Percentiles rank a stretch among this genome's conserved stretches.
These are phyloP conservation scores for Hygrophoropsis aurantiaca DNA, from an alignment of 768 basidiomycete species.

Conservation along the genomic window DNA sequence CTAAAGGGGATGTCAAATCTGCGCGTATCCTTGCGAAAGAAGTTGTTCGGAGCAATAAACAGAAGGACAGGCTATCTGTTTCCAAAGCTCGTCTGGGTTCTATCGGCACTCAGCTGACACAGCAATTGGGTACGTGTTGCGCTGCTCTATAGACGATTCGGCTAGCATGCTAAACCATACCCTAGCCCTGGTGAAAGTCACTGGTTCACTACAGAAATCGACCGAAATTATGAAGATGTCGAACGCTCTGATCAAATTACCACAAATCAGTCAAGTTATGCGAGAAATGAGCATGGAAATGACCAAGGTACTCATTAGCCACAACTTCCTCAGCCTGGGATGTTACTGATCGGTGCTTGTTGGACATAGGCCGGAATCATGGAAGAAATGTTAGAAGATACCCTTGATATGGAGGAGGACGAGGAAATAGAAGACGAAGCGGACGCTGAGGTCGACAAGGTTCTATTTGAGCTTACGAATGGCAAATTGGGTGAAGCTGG, in stretches of 20 bases:
- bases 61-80: slow-evolving; percentile 88
- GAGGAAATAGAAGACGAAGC: slow-evolving; percentile 96
- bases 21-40: slow-evolving; percentile 91
- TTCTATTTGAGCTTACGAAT: slow-evolving; percentile 91
- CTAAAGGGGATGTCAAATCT: slow-evolving; percentile 89
- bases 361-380: slow-evolving; percentile 85
- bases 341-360: slow-evolving; percentile 5
- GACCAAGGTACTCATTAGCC: slow-evolving; percentile 97
- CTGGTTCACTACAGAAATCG: slow-evolving; percentile 95
- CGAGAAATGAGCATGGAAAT: slow-evolving; percentile 99
- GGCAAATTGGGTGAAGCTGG: slow-evolving; percentile 92
- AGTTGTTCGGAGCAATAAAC: slow-evolving; percentile 92
- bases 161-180: not conserved
- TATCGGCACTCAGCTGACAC: slow-evolving; percentile 83
- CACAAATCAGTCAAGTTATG: slow-evolving; percentile 92
- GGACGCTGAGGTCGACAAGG: slow-evolving; percentile 95
- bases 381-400: slow-evolving; percentile 98
- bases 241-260: slow-evolving; percentile 88
- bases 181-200: slow-evolving; percentile 93
- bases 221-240: slow-evolving; percentile 99
- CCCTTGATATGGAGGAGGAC: slow-evolving; percentile 87
- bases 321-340: slow-evolving; percentile 8
- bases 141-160: not conserved
- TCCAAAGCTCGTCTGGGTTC: slow-evolving; percentile 92
- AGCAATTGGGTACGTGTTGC: slow-evolving; percentile 79